Conservation (phyloP, 2,329 filamentous ascomycete genomes). For the Paraconiothyrium sp. region DNA sequence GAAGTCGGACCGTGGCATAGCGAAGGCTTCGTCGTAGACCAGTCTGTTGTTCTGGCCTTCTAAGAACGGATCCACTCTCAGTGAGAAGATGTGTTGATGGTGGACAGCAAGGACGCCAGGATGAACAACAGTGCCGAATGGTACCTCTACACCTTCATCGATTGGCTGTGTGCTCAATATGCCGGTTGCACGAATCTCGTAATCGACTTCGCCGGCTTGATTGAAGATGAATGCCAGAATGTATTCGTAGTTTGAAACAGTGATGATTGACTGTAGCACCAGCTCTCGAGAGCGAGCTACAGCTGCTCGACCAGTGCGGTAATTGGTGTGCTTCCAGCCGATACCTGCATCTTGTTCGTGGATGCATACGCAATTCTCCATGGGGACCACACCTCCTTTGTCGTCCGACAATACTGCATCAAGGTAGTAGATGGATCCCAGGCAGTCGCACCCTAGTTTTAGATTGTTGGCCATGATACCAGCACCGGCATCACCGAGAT, state of each 20-base stretch:
- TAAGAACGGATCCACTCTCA: conserved; percentile 60
- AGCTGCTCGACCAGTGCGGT: conserved; percentile 70
- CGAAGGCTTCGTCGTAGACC: conserved; percentile 63
- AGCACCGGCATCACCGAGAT: conserved; percentile 72
- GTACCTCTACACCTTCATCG: conserved; percentile 70
- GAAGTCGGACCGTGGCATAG: conserved; percentile 65
- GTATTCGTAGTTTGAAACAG: conserved; percentile 77
- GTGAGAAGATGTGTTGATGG: conserved; percentile 79
- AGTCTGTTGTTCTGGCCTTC: conserved; percentile 58
- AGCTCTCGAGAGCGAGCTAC: conserved; percentile 71
- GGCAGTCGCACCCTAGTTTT: conserved; percentile 74
- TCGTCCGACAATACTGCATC: conserved; percentile 66
- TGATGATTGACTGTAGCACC: conserved; percentile 75
- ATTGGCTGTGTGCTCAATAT: conserved; percentile 74
- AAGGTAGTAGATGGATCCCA: conserved; percentile 75
- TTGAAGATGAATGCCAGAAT: conserved; percentile 77
- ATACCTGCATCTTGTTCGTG: conserved; percentile 77
- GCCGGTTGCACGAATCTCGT: conserved; percentile 75
- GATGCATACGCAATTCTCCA: conserved; percentile 75
- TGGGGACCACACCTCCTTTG: conserved; percentile 65
- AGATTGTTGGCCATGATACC: conserved; percentile 75
- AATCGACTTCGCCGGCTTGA: conserved; percentile 72
- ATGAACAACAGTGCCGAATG: conserved; percentile 74
- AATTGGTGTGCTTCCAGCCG: conserved; percentile 77
- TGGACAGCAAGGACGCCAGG: conserved; percentile 74